Percentiles rank a stretch among this genome's conserved stretches.
Evolutionary conservation across 345 rosid species (phyloP).

Genomic region (Mangifera indica): DNA sequence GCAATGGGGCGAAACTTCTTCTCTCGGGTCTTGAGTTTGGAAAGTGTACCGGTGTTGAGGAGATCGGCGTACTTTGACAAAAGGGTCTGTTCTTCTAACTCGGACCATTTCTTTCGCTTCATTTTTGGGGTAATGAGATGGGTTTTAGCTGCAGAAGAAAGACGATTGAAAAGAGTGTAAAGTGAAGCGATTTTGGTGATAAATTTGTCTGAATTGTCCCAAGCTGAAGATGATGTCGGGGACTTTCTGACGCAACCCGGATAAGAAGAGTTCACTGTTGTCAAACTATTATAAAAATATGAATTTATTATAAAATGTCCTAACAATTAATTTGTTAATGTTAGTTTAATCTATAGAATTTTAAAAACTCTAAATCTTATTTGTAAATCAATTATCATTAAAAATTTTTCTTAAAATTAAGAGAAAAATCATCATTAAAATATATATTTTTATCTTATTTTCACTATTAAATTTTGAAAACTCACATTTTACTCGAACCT

Average conservation of each 20-base stretch:
- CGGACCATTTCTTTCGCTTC: conserved; percentile 82
- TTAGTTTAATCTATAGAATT: too few species aligned
- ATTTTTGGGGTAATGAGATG: conserved; percentile 9
- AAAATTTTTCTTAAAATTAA: too few species aligned
- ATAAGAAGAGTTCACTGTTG: not conserved
- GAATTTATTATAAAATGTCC: too few species aligned
- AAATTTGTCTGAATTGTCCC: not conserved
- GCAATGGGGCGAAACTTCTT: conserved; percentile 77
- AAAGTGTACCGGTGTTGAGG: conserved; percentile 49
- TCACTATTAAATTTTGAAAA: too few species aligned
- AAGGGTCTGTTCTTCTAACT: conserved; percentile 63
- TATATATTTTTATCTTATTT: too few species aligned
- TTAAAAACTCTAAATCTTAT: too few species aligned
- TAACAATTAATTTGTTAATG: too few species aligned
- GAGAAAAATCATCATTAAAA: too few species aligned
- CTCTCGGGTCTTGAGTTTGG: conserved; percentile 77
- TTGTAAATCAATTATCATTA: too few species aligned
- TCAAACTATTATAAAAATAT: too few species aligned
- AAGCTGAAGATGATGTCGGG: too few species aligned
- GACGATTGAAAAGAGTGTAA: not conserved
- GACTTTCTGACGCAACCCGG: not conserved
- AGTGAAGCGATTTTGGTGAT: not conserved
- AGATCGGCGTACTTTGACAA: conserved; percentile 60
- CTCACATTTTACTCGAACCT: too few species aligned
- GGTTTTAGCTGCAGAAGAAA: not conserved